Conservation (phyloP, 2,329 filamentous ascomycete genomes). For the Colletotrichum sp. region DNA sequence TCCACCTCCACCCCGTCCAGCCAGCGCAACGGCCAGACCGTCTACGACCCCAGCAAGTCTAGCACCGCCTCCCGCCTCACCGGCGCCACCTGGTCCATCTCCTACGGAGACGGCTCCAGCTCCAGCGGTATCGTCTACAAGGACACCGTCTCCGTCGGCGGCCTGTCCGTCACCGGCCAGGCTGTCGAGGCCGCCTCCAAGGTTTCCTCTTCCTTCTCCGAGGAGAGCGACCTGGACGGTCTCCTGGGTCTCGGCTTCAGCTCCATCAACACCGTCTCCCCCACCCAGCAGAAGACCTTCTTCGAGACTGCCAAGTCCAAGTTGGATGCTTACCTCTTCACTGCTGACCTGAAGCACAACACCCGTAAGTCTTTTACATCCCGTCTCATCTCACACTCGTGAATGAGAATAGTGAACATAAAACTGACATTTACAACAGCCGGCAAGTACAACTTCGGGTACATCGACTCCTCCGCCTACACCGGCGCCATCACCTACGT, state of each 20-base stretch:
- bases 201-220: slow-evolving; percentile 30
- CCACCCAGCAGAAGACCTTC: slow-evolving; percentile 36
- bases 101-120: slow-evolving; percentile 35
- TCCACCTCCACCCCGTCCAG: slow-evolving; percentile 29
- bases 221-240: slow-evolving; percentile 51
- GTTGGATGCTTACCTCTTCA: slow-evolving; percentile 17
- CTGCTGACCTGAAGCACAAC: slow-evolving; percentile 22
- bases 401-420: background rate
- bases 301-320: slow-evolving; percentile 22
- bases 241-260: slow-evolving; percentile 73
- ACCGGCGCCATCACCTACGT: slow-evolving; percentile 63
- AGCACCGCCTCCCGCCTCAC: slow-evolving; percentile 29
- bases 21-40: slow-evolving; percentile 28
- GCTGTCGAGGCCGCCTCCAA: slow-evolving; percentile 33
- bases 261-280: slow-evolving; percentile 33
- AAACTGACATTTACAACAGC: slow-evolving; percentile 31
- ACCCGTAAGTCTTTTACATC: background rate
- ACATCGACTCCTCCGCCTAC: slow-evolving; percentile 62
- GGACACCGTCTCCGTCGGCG: slow-evolving; percentile 34
- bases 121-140: slow-evolving; percentile 36
- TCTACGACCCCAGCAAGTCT: slow-evolving; percentile 33
- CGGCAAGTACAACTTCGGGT: slow-evolving; percentile 41
- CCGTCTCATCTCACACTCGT: background rate
- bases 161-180: slow-evolving; percentile 30
- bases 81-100: slow-evolving; percentile 34